These are phyloP conservation scores for Cutaneotrichosporon sp. DNA, from an alignment of 1,284 basidiomycete species.

Conservation along the genomic window DNA sequence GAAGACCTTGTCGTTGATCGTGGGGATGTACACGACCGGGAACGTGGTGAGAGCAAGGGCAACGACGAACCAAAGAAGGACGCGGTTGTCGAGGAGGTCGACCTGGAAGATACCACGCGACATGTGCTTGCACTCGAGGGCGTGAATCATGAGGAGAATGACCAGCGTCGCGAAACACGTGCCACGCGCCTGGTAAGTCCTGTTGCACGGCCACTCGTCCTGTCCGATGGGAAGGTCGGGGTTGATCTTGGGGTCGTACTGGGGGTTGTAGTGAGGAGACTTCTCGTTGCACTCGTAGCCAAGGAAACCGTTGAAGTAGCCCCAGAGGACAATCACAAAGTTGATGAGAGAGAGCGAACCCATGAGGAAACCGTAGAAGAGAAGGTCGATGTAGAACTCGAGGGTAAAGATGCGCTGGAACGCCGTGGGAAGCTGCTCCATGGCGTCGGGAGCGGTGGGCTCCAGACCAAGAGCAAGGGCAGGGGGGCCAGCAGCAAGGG, in stretches of 20 bases:
- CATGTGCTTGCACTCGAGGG: constrained; percentile 48
- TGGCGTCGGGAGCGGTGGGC: constrained; percentile 55
- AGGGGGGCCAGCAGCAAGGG: constrained; percentile 54
- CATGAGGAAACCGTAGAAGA: constrained; percentile 62
- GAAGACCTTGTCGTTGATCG: constrained; percentile 47
- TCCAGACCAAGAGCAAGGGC: constrained; percentile 62
- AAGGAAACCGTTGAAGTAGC: constrained; percentile 51
- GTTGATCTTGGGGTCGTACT: constrained; percentile 7
- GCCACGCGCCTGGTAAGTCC: constrained; percentile 56
- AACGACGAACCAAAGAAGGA: constrained; percentile 53
- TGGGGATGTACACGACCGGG: constrained; percentile 48
- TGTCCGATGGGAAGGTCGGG: background rate
- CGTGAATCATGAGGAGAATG: constrained; percentile 51
- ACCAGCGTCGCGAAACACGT: constrained; percentile 56
- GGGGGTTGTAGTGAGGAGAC: background rate
- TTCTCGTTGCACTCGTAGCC: constrained; percentile 54
- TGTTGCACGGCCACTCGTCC: constrained; percentile 14
- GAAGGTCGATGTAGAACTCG: constrained; percentile 55
- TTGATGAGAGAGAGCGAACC: constrained; percentile 55
- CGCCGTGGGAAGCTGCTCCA: constrained; percentile 55
- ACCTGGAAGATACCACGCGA: constrained; percentile 49
- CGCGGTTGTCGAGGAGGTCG: constrained; percentile 55
- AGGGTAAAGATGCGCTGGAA: constrained; percentile 56
- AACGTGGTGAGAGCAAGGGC: constrained; percentile 40
- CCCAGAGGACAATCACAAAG: constrained; percentile 57